Conservation (phyloP, 1,139 yeast species). For the Diutina catenulata region DNA sequence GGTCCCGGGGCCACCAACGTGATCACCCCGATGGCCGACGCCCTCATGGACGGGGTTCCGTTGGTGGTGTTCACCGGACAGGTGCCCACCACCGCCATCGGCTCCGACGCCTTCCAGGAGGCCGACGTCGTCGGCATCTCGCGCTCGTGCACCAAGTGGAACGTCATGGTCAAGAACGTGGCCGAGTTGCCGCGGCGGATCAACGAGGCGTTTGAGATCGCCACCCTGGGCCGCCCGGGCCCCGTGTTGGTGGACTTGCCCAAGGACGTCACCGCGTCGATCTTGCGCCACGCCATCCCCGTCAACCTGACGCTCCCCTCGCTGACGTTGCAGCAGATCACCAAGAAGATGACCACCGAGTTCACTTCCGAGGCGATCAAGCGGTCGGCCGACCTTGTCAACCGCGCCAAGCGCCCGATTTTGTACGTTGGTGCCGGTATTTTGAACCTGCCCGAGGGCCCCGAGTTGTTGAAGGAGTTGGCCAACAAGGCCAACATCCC, state of each 20-base stretch:
- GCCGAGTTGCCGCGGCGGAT: constrained; percentile 92
- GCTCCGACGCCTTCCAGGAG: constrained; percentile 98
- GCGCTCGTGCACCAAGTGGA: constrained; percentile 97
- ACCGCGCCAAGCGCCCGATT: constrained; percentile 77
- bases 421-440: constrained; percentile 91
- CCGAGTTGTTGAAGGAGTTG: constrained; percentile 64
- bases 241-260: constrained; percentile 97
- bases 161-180: constrained; percentile 92
- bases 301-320: constrained; percentile 78
- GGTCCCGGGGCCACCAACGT: constrained; percentile 99
- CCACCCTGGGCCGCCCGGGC: constrained; percentile 94
- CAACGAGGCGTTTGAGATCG: constrained; percentile 96
- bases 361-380: constrained; percentile 65
- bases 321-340: constrained; percentile 58
- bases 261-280: constrained; percentile 92
- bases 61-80: constrained; percentile 97
- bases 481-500: constrained; percentile 90
- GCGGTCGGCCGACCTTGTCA: constrained; percentile 69
- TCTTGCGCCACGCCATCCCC: constrained; percentile 80
- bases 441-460: constrained; percentile 71
- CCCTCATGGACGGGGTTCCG: constrained; percentile 94
- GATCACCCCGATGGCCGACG: constrained; percentile 95
- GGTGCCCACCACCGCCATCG: constrained; percentile 90
- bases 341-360: constrained; percentile 62
- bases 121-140: constrained; percentile 97